Conservation (phyloP, 1,284 basidiomycete genomes). For the Trichosporon sp. region DNA sequence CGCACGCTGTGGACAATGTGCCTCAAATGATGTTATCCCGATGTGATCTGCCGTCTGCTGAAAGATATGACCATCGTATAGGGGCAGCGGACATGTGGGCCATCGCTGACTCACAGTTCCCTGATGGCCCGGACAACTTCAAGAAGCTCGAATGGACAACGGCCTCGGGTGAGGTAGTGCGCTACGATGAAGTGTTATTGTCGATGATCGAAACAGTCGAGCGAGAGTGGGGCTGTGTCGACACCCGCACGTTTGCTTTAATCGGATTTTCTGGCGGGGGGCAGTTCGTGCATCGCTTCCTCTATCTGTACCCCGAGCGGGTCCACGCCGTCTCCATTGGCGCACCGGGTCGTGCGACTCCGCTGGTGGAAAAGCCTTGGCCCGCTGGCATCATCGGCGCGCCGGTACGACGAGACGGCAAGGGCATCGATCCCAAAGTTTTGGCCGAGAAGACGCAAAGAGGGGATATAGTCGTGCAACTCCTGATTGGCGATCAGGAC, state of each 20-base stretch:
- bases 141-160: slow-evolving; percentile 16
- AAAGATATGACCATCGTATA: not conserved
- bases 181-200: slow-evolving; percentile 18
- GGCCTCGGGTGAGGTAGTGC: slow-evolving; percentile 4
- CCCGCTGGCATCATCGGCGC: slow-evolving; percentile 13
- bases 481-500: slow-evolving; percentile 16
- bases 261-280: slow-evolving; percentile 22
- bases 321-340: slow-evolving; percentile 19
- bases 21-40: no score
- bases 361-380: slow-evolving; percentile 13
- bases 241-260: slow-evolving; percentile 14
- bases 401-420: not conserved
- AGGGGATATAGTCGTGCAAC: slow-evolving; percentile 7
- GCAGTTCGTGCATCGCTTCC: slow-evolving; percentile 24
- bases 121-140: slow-evolving; percentile 23
- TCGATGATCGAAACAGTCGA: slow-evolving; percentile 17
- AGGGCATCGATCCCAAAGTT: not conserved
- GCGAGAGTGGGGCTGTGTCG: slow-evolving; percentile 18
- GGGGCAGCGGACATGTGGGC: no score
- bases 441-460: not conserved
- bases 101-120: slow-evolving; percentile 10
- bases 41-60: no score
- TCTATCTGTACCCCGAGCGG: slow-evolving; percentile 22
- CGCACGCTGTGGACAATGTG: no score
- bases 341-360: slow-evolving; percentile 20